These are phyloP conservation scores for Zymoseptoria ardabiliae DNA, from an alignment of 2,329 filamentous ascomycete genomes.

Conservation along the genomic window DNA sequence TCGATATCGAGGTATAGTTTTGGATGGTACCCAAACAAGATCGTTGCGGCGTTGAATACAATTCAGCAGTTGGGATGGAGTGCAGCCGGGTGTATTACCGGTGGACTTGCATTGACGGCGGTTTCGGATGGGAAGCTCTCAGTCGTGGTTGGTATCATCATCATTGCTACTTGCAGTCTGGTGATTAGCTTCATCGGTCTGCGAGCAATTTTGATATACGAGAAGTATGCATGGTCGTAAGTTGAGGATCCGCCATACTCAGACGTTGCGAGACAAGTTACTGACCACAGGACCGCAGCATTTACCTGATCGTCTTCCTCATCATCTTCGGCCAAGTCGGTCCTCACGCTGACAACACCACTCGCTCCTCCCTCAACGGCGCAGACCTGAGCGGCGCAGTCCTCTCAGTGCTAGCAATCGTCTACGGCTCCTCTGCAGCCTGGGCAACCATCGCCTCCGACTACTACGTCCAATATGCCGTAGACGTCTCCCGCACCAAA, in stretches of 20 bases:
- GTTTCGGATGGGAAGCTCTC: constrained; percentile 38
- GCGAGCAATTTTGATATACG: constrained; percentile 39
- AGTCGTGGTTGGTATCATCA: constrained; percentile 38
- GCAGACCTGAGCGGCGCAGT: constrained; percentile 23
- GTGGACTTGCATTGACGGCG: constrained; percentile 36
- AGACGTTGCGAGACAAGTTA: neutral
- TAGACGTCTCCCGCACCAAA: constrained; percentile 32
- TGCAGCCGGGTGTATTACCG: constrained; percentile 37
- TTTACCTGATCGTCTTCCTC: constrained; percentile 42
- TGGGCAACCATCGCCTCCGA: constrained; percentile 38
- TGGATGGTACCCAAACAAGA: constrained; percentile 45
- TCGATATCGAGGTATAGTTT: constrained; percentile 41
- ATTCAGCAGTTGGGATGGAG: constrained; percentile 40
- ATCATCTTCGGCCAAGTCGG: constrained; percentile 43
- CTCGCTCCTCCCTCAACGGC: constrained; percentile 24
- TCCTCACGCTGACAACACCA: constrained; percentile 35
- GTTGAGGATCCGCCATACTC: neutral
- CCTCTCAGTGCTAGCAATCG: constrained; percentile 28
- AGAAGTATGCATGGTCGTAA: constrained; percentile 43
- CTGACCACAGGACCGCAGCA: neutral
- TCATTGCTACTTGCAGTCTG: constrained; percentile 34
- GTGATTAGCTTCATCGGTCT: constrained; percentile 37
- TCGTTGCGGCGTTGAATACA: constrained; percentile 42
- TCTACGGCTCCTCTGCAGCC: constrained; percentile 34
- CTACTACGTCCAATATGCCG: constrained; percentile 39